Evolutionary conservation across 2,329 filamentous ascomycete species (phyloP), one percentile per base, ranked within the genome.

Genomic region (Botrytis porri): DNA sequence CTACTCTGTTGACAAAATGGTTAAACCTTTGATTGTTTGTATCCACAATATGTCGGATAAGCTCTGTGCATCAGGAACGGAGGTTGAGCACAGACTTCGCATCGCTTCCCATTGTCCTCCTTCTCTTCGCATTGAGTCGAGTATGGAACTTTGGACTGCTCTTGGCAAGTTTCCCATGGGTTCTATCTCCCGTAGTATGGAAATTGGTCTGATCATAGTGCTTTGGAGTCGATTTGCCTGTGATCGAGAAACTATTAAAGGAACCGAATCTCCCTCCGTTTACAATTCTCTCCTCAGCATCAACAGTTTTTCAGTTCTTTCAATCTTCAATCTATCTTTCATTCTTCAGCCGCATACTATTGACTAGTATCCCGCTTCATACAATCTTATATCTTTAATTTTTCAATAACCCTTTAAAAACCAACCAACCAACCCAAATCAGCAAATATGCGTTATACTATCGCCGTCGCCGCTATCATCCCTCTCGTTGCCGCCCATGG

Each of bases 401-500:
- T 71, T 45, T 70, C 74, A 74, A 63, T 59, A 59, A 37, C 48
- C 29, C 54, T n/a, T 43, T 51, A 39, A 71, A 48, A 54, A 62
- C 41, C 60, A 57, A 57, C 25, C 72, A 65, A 73, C 25, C 73
- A 72, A 75, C 75, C 72, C 65, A 63, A 70, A 78, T 57, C 73
- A 51, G 78, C 77, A 77, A 74, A 77, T 71, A 74, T 76, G 75
- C 78, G 78, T 71, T 69, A 76, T 73, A 65, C 78, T 74, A 70
- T 79, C 73, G 57, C 74, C 74, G 75, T 77, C 81, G 80, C 90
- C 79, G 83, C 87, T 77, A 82, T 85, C 75, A 85, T 85, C 78
- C 82, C 86, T 76, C 84, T 91, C 70, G 88, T 87, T 75, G 84
- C 88, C 76, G 88, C 86, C 78, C 89, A 92, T 84, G 85, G 85